Base-by-base conservation (phyloP, 495 filamentous ascomycete genomes). In the Hypomontagnella monticulosa region DNA sequence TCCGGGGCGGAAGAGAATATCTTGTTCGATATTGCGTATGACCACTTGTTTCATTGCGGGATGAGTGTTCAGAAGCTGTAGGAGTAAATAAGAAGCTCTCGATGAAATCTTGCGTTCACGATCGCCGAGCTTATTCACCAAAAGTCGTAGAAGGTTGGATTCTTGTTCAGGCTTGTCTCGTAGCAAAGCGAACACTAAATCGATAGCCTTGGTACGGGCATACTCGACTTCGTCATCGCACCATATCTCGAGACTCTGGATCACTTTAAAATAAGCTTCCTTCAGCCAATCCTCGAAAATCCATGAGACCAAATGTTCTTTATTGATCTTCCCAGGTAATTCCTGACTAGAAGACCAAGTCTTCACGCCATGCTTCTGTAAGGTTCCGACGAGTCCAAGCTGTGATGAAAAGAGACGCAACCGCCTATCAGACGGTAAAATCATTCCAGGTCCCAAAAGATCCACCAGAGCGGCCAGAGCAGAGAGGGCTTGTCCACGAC, bases 141-240 rank as follows among this genome's bases (percentile, higher is more conserved):
- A 74, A 34, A 99, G 80, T 40, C 96, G 85, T 46, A 99, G 81
- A 40, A 99, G 81, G 73, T 99, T 99, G 33, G 93, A 89, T 76
- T 99, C 95, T 73, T 99, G 96, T 75, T 99, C 95, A 1, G 95
- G 95, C 76, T 97, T 99, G 75, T 95, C 93, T 73, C 90, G 92
- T 30, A 99, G 82, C 11, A 99, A 81, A 63, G 95, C 92, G 70
- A 85, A 97, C 30, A 97, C 89, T 52, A 94, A 94, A 48, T 91
- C 93, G 12, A 98, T 80, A 11, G 94, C 91, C 57, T 92, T 87
- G 15, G 87, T 88, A 56, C 94, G 85, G 12, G 96, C 91, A 75
- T 93, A 97, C 69, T 93, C 91, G 38, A 99, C 89, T 76, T 97
- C 93, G 69, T 99, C 95, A 48, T 88, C 90, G 69, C 90, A 96